Conservation (phyloP, 2,329 filamentous ascomycete species). For the Dichotomopilus funicola region DNA sequence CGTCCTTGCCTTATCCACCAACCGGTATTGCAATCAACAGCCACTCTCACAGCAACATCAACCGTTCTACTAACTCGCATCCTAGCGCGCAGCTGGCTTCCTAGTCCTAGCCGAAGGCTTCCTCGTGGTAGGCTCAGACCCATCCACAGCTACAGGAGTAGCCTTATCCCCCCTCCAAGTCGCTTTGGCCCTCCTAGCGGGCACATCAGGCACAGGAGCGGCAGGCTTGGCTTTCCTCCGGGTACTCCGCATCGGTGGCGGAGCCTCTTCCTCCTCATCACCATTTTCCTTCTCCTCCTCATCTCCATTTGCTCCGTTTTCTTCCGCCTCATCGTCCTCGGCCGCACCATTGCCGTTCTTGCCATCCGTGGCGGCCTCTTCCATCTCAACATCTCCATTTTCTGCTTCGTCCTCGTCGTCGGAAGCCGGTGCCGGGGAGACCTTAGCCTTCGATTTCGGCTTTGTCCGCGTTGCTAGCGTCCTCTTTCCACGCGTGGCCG, state of each 20-base stretch:
- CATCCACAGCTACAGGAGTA: neutral
- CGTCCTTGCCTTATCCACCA: no score
- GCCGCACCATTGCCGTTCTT: neutral
- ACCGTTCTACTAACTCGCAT: neutral
- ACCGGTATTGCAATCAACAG: no score
- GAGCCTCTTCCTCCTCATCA: neutral
- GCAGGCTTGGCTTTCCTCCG: neutral
- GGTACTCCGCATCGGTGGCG: neutral
- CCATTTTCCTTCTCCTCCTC: neutral
- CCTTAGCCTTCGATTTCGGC: neutral
- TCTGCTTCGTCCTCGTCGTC: neutral
- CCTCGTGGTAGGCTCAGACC: neutral
- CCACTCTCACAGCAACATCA: no score
- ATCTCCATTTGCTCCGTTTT: neutral
- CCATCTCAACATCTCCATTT: conserved; percentile 12
- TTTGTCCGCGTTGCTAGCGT: neutral
- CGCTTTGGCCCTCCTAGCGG: no score
- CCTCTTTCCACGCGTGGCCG: neutral
- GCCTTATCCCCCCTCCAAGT: no score
- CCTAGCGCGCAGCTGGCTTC: neutral
- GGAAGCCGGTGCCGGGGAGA: neutral
- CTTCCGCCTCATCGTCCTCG: neutral
- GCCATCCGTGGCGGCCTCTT: neutral
- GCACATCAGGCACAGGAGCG: neutral
- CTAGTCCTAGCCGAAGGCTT: neutral